Base-by-base conservation (phyloP, 1,284 basidiomycete genomes). In the Earliella scabrosa region DNA sequence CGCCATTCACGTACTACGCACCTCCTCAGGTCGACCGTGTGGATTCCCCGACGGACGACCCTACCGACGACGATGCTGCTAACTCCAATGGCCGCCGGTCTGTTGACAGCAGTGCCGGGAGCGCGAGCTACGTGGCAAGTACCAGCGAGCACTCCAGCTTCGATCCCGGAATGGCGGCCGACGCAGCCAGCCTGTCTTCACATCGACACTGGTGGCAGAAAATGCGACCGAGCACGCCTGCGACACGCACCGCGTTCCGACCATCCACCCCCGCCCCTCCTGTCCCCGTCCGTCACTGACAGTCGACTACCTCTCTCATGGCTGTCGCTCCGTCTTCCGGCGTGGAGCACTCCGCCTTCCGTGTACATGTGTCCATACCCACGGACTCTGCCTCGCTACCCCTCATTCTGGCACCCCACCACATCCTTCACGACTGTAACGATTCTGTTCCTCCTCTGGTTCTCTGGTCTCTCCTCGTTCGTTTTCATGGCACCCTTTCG, bases 1-100 rank as follows among this genome's bases (percentile, higher is more conserved):
- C 75, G 16, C 87, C 87, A 9, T 88, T 88, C 70, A 88, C 86
- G 27, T 78, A 83, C 56, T 83, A 78, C 69, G 64, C 60, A 51
- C 64, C 56, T 18, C 55, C 50, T 24, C 55, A 46, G 56, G 58
- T 52, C 44, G 46, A 56, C 54, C 53, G 53, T 29, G 23, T 29
- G 2, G 31, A 40, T 2, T 51, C 56, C 6, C 51, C 47, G 14
- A 27, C 41, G 18, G 39, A 47, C 20, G 38, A 38, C 27, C 31
- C 48, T 35, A 55, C 60, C 40, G 35, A 39, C n/a, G 48, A 58
- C 31, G 58, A 54, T 11, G 41, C 54, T 5, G 36, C 50, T 7
- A 51, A 59, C 36, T 31, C 45, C 5, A 47, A 54, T 20, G 63
- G 63, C 8, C 54, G 60, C 4, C 59, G 60, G n/a, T 67, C 66